Percentiles rank a stretch among this genome's conserved stretches.
phyloP scores from a whole-genome alignment of 441 rosid genomes.

The Manihot esculenta region DNA sequence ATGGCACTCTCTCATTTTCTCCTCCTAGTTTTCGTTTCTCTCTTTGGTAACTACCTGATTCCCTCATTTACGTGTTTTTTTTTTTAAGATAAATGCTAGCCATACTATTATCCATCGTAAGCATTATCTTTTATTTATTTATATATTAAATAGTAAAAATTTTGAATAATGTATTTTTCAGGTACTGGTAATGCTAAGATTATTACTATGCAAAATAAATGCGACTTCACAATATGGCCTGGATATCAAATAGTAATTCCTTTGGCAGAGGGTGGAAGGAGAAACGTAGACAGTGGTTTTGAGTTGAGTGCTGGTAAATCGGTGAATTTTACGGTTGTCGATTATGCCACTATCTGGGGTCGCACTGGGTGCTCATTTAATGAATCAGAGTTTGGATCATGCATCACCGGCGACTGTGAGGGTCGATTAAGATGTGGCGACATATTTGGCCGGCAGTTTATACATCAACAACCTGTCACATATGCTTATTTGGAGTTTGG shows the following conservation, averaged over 20 bases:
- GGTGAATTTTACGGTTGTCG: not conserved
- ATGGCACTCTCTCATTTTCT: constrained; percentile 3
- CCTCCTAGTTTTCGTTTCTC: not conserved
- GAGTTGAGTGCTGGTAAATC: constrained; percentile 1
- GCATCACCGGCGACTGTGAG: not conserved
- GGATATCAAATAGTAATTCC: no score
- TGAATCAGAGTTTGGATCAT: not conserved
- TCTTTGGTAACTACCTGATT: no score
- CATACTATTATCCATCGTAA: no score
- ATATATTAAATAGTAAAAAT: no score
- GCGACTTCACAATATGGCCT: no score
- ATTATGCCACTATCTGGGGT: not conserved
- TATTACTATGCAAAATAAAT: no score
- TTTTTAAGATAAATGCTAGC: no score
- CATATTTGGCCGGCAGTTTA: no score
- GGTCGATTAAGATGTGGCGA: not conserved
- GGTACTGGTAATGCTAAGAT: not conserved
- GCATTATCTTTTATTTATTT: no score
- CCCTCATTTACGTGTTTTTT: no score
- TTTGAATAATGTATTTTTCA: no score
- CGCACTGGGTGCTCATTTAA: constrained; percentile 7
- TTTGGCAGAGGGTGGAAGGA: not conserved
- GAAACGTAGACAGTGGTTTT: not conserved
- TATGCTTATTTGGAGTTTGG: not conserved
- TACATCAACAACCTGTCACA: not conserved